Evolutionary conservation across 257 asterid genomes (phyloP).

Genomic region (Nemophila menziesii): DNA sequence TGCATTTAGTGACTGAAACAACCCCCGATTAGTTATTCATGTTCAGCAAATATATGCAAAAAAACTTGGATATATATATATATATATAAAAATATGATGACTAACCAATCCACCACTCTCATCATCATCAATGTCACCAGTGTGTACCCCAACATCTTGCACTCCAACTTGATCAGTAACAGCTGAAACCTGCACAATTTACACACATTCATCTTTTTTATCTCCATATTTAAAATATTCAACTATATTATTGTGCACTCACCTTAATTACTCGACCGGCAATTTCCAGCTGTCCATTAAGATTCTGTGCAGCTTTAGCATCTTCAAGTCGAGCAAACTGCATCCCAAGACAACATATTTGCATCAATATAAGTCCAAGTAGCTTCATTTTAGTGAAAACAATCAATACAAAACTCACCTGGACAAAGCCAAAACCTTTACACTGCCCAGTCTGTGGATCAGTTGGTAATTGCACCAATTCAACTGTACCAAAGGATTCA

Average conservation of each 20-base stretch:
- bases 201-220: not conserved
- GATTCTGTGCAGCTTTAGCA: slow-evolving; percentile 56
- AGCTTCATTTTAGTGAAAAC: not conserved
- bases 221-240: not conserved
- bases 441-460: slow-evolving; percentile 50
- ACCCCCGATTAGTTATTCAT: no score
- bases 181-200: slow-evolving; percentile 43
- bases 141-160: slow-evolving; percentile 47
- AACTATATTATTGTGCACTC: no score
- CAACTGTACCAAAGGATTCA: slow-evolving; percentile 61
- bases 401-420: slow-evolving; percentile 33
- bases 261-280: slow-evolving; percentile 64
- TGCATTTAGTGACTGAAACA: slow-evolving; percentile 56
- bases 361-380: not conserved
- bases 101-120: slow-evolving; percentile 61
- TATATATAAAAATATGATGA: slow-evolving; percentile 3
- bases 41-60: no score
- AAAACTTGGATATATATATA: not conserved
- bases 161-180: slow-evolving; percentile 46
- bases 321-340: slow-evolving; percentile 67
- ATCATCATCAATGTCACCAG: slow-evolving; percentile 56
- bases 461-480: slow-evolving; percentile 61
- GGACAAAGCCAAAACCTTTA: slow-evolving; percentile 61
- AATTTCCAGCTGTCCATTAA: slow-evolving; percentile 57
- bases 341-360: not conserved